Evolutionary conservation across 805 yeast species (phyloP), one percentile per base, ranked within the genome.

Genomic region (Lipomyces chichibuensis): DNA sequence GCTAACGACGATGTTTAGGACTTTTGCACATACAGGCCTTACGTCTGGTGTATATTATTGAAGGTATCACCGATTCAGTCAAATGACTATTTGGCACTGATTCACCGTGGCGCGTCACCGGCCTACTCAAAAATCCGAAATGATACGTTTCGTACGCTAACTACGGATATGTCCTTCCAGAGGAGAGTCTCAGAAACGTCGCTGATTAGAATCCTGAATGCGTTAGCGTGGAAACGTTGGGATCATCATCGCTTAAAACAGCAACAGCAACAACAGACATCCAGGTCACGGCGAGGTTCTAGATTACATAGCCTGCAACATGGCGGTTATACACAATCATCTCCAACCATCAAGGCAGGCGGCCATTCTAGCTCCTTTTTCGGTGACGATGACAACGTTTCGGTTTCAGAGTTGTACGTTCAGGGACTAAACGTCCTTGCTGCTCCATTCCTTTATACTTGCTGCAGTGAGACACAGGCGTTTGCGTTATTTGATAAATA

Each of bases 361-460:
- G 23, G 20, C 37, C 35, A 20, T 59, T 6, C 72, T 81, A n/a
- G 80, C 82, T 7, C 57, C 25, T n/a, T 3, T 17, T 13, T 35
- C 20, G 59, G 49, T 9, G 32, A 27, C 11, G 63, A n/a, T 20
- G 59, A 60, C 53, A 43, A 29, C 23, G 57, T 59, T 14, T 56
- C 69, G 6, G 64, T 67, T 11, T 65, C 72, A 7, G 71, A 67
- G 55, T 79, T 82, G 0, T 91, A 91, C 74, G 97, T 92, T n/a
- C 97, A 92, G 75, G 97, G 97, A 1, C 86, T 93, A 89, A 92
- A 92, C 75, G 92, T 92, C 0, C 77, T 92, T 27, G 83, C 89
- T 29, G 97, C 97, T 0, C 97, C 97, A 0, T 84, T 92, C 64
- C 84, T 92, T 20, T 92, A 85, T 75, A 83, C 89, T 0, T 83